These are phyloP conservation scores for Parachaetomium inaequale DNA, from an alignment of 495 filamentous ascomycete genomes.

Conservation along the genomic window DNA sequence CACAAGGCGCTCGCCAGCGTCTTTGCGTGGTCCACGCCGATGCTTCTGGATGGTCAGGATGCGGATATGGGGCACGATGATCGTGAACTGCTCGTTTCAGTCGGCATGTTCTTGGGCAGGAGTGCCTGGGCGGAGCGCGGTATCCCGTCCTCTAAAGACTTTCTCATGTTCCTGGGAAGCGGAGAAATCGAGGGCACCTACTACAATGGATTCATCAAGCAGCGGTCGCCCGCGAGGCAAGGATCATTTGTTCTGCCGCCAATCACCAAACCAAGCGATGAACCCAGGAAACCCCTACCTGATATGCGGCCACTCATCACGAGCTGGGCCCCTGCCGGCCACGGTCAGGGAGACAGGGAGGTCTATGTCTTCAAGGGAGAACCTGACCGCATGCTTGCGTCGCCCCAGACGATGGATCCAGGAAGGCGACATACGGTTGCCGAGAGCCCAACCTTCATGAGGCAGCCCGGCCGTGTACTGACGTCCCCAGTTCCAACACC, in stretches of 20 bases:
- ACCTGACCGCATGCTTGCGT: constrained; percentile 31
- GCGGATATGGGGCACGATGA: constrained; percentile 36
- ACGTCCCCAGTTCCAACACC: constrained; percentile 41
- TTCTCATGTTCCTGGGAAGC: constrained; percentile 44
- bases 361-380: constrained; percentile 36
- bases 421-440: constrained; percentile 48
- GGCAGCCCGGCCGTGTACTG: constrained; percentile 35
- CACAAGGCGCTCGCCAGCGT: constrained; percentile 45
- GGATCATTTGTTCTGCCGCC: constrained; percentile 32
- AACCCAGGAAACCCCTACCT: constrained; percentile 40
- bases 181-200: constrained; percentile 39
- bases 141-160: constrained; percentile 42
- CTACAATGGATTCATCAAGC: constrained; percentile 46
- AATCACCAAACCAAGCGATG: constrained; percentile 32
- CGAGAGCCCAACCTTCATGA: constrained; percentile 43
- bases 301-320: constrained; percentile 42
- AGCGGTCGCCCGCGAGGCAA: constrained; percentile 36
- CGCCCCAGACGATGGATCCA: constrained; percentile 33
- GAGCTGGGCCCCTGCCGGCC: constrained; percentile 31
- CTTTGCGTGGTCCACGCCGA: constrained; percentile 41
- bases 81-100: constrained; percentile 35
- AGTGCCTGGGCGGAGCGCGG: constrained; percentile 43
- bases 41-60: constrained; percentile 40
- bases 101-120: constrained; percentile 35
- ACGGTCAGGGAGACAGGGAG: constrained; percentile 26